Base-by-base conservation (phyloP, 345 rosid species). In the Moringa oleifera region DNA sequence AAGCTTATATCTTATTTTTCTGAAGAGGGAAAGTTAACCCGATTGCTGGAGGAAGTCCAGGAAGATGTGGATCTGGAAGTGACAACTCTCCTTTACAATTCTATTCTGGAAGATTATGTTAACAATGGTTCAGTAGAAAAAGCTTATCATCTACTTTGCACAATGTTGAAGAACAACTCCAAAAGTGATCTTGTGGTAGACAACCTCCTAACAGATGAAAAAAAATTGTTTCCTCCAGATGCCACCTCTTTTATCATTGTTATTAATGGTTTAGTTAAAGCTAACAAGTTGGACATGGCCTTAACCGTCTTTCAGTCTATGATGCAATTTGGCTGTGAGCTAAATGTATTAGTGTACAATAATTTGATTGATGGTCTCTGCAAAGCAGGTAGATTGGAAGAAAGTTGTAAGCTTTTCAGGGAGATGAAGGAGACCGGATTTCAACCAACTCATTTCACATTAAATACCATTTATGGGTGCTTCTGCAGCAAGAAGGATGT, bases 401-500 rank as follows among this genome's bases (percentile, higher is more conserved):
- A 87, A 70, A 79, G 88, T 70, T 75, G 53, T 51, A 72, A 75
- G 63, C 75, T 92, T 59, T 51, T 89, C 67, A 68, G 64, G 73
- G 66, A 81, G 67, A 87, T 92, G 98, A 78, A 81, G 66, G 71
- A 68, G 7, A 60, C 71, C 0, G 87, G 92, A 61, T 72, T 79
- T 78, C 81, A 74, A 57, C 91, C 96, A 47, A 81, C 87, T 51
- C 78, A 75, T 18, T 92, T 80, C 73, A 85, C 95, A 0, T 74
- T 70, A 75, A 89, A 92, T 55, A 71, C 80, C 62, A 79, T 92
- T 51, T 85, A 73, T 57, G 88, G 95, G 51, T 83, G 90, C 68
- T 76, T 92, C 49, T 82, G 95, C 81, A 80, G 66, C 68, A 87
- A 63, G 73, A 71, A 66, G 49, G 82, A 92, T 62, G 74, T 75